These are phyloP conservation scores for Sphagnum contortum DNA, from an alignment of 225 moss, liverwort and hornwort species.

Conservation along the genomic window DNA sequence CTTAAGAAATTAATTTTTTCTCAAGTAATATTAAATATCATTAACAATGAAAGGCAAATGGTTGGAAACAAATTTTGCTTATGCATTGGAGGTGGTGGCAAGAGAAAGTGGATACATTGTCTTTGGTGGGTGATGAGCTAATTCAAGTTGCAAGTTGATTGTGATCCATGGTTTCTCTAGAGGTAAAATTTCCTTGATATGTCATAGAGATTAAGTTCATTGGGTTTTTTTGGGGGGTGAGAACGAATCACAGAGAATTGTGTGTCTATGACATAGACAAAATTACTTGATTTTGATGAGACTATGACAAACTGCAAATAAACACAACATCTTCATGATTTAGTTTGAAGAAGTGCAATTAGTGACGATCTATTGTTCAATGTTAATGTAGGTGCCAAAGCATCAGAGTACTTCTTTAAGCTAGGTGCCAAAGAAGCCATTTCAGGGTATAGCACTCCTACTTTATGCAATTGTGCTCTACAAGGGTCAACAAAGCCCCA, in stretches of 20 bases:
- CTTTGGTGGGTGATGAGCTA: slow-evolving; percentile 77
- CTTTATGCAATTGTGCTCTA: slow-evolving; percentile 11
- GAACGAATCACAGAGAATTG: too few relatives aligned
- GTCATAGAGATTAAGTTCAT: too few relatives aligned
- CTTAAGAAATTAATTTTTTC: too few relatives aligned
- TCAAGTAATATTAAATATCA: too few relatives aligned
- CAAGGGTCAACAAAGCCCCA: too few relatives aligned
- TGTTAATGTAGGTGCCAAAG: slow-evolving; percentile 42
- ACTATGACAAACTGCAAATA: too few relatives aligned
- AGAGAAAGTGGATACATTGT: slow-evolving; percentile 74
- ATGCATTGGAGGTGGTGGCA: slow-evolving; percentile 7
- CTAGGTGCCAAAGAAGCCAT: slow-evolving; percentile 82
- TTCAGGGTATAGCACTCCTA: slow-evolving; percentile 72
- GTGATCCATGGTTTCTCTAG: slow-evolving; percentile 52
- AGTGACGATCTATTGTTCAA: not conserved
- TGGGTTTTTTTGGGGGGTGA: too few relatives aligned
- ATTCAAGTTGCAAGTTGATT: slow-evolving; percentile 50
- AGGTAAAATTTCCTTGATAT: slow-evolving; percentile 19
- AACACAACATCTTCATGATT: not conserved
- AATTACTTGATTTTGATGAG: too few relatives aligned
- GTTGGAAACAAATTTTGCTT: not conserved
- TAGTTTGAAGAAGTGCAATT: not conserved
- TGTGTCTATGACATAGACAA: too few relatives aligned
- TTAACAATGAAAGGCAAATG: not conserved
- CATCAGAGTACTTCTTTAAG: slow-evolving; percentile 87